Conservation (phyloP, 2,329 filamentous ascomycete genomes). For the Neopestalotiopsis sp. region DNA sequence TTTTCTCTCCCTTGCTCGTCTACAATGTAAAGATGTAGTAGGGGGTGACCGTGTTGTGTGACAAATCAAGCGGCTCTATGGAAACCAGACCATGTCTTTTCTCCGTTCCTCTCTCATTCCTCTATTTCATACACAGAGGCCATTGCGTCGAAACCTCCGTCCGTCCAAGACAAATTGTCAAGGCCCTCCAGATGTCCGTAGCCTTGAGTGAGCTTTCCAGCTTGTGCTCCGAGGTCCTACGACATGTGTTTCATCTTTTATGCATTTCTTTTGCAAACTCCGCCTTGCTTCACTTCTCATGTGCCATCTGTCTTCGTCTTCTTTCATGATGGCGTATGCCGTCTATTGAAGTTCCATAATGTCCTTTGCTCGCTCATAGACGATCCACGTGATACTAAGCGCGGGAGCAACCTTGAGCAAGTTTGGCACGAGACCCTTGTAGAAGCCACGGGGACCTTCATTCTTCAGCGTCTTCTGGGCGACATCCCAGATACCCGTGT, state of each 20-base stretch:
- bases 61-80: neutral
- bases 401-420: slow-evolving; percentile 95
- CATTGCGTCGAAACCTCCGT: neutral
- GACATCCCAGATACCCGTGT: slow-evolving; percentile 90
- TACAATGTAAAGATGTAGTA: neutral
- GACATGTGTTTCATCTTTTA: neutral
- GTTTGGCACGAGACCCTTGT: slow-evolving; percentile 95
- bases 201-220: neutral
- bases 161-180: neutral
- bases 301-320: neutral
- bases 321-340: neutral
- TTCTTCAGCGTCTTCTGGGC: slow-evolving; percentile 79
- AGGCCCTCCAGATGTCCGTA: neutral
- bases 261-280: neutral
- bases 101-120: neutral
- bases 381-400: slow-evolving; percentile 92
- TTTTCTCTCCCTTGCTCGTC: neutral
- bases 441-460: slow-evolving; percentile 85
- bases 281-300: neutral
- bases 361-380: slow-evolving; percentile 89
- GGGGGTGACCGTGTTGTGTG: neutral
- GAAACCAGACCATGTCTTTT: neutral
- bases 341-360: slow-evolving; percentile 18
- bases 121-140: neutral
- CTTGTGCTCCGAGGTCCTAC: neutral